Percentiles rank a stretch among this genome's conserved stretches.
phyloP scores from a whole-genome alignment of 805 yeast genomes.

The Kodamaea nitidulidarum region DNA sequence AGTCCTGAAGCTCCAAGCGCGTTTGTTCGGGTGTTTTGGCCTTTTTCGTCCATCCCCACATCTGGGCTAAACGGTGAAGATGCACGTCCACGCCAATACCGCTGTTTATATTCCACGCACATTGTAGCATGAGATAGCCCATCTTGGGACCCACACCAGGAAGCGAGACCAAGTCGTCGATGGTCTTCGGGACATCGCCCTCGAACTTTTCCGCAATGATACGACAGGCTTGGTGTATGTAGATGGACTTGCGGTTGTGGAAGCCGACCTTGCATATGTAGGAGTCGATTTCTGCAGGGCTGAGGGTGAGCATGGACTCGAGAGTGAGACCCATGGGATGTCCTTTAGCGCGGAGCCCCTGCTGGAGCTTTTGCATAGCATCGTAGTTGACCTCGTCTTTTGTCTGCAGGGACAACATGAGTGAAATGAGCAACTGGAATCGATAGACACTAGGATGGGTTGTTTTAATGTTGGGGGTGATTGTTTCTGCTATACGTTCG shows the following conservation, averaged over 20 bases:
- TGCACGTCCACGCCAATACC: conserved; percentile 98
- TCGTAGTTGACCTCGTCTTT: conserved; percentile 80
- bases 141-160: conserved; percentile 97
- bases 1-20: conserved; percentile 58
- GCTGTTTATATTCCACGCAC: conserved; percentile 69
- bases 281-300: conserved; percentile 56
- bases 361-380: conserved; percentile 63
- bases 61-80: conserved; percentile 70
- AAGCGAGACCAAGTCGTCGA: conserved; percentile 58
- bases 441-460: conserved; percentile 44
- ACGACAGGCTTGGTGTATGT: conserved; percentile 57
- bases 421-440: conserved; percentile 70
- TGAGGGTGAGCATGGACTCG: conserved; percentile 47
- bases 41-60: conserved; percentile 72
- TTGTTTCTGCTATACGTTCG: conserved; percentile 50
- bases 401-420: conserved; percentile 89
- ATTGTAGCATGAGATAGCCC: conserved; percentile 79
- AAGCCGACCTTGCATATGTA: conserved; percentile 82
- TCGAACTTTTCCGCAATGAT: conserved; percentile 46
- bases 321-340: conserved; percentile 52
- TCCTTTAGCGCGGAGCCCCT: conserved; percentile 36
- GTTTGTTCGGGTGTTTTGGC: conserved; percentile 72
- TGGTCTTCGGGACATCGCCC: conserved; percentile 70
- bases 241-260: conserved; percentile 73
- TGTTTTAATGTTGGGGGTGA: conserved; percentile 31